Percentiles rank a stretch among this genome's conserved stretches.
These are phyloP conservation scores for Ceratobasidium sp. DNA, from an alignment of 1,284 basidiomycete genomes.

Conservation along the genomic window DNA sequence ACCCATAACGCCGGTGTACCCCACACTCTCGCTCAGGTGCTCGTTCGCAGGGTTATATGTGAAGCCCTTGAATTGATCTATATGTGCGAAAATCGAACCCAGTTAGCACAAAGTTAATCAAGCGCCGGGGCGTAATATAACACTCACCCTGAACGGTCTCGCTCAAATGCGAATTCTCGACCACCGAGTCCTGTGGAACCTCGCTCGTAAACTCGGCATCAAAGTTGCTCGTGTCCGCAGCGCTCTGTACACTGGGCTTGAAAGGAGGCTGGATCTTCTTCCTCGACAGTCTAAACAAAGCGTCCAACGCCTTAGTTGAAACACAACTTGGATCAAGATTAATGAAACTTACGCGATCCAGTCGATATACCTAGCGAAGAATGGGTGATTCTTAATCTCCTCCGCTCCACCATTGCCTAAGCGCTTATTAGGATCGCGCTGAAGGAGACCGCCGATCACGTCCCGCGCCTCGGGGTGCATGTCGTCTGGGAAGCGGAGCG, in stretches of 20 bases:
- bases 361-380: conserved; percentile 95
- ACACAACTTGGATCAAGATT: background rate
- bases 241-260: conserved; percentile 93
- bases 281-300: conserved; percentile 73
- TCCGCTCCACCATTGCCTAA: conserved; percentile 94
- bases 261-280: conserved; percentile 99
- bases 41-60: conserved; percentile 80
- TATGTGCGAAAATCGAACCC: background rate
- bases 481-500: conserved; percentile 93
- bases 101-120: conserved; percentile 49
- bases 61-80: conserved; percentile 90
- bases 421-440: conserved; percentile 88
- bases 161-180: conserved; percentile 90
- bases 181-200: conserved; percentile 92
- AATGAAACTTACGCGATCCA: conserved; percentile 75
- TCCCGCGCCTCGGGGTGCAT: conserved; percentile 90
- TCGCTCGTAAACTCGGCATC: conserved; percentile 96
- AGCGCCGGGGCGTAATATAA: conserved; percentile 5
- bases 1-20: conserved; percentile 47
- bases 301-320: conserved; percentile 1
- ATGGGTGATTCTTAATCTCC: conserved; percentile 96
- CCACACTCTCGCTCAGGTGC: conserved; percentile 62
- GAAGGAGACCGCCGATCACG: conserved; percentile 89
- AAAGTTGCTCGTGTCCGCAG: conserved; percentile 85
- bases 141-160: conserved; percentile 81